A percentile compares a stretch with the other conserved stretches of the same genome.
Conservation (phyloP, 1,284 basidiomycete species). For the Apiotrichum domesticum region DNA sequence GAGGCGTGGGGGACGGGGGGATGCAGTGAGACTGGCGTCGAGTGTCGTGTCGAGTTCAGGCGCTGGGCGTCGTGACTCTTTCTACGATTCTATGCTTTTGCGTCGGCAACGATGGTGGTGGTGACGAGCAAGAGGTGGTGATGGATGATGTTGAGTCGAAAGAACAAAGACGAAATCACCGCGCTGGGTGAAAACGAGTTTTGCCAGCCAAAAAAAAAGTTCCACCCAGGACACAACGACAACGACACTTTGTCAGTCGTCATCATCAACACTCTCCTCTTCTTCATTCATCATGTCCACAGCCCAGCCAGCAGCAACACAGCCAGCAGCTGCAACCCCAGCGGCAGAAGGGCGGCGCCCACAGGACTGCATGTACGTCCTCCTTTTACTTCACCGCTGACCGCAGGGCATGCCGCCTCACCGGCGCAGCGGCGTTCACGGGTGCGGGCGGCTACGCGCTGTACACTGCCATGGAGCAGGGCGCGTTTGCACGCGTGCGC, state of each 20-base stretch:
- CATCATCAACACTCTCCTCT: background rate
- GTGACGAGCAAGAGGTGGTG: background rate
- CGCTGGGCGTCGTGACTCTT: no score
- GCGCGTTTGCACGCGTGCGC: conserved; percentile 32
- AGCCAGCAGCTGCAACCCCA: background rate
- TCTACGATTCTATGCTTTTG: background rate
- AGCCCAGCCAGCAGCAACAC: background rate
- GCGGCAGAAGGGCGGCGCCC: background rate
- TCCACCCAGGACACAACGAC: no score
- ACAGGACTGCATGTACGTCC: conserved; percentile 4
- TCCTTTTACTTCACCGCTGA: background rate
- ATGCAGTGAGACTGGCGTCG: background rate
- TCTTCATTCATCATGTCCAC: background rate
- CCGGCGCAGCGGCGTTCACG: conserved; percentile 35
- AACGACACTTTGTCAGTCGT: no score
- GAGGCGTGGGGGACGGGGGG: background rate
- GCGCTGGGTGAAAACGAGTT: no score
- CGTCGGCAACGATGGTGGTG: background rate
- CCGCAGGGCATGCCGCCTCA: conserved; percentile 38
- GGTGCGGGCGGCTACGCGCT: conserved; percentile 43
- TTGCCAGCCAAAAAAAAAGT: no score
- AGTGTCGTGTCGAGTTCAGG: no score
- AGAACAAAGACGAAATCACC: background rate
- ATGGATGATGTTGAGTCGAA: background rate
- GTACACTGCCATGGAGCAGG: conserved; percentile 31